Base-by-base conservation (phyloP, 805 yeast genomes). In the Yamadazyma sp. region DNA sequence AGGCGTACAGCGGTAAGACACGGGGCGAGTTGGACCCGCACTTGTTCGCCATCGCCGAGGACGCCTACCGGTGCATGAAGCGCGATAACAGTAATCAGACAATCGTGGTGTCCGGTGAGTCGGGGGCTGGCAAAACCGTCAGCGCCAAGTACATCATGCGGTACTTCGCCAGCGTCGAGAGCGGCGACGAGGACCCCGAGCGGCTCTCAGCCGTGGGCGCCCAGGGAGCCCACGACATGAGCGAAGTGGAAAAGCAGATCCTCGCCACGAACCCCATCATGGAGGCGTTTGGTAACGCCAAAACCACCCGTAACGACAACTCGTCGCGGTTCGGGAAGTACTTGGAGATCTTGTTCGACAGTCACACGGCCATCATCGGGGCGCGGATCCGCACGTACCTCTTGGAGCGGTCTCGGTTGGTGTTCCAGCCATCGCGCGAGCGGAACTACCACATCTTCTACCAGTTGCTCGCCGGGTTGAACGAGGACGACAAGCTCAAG, bases 211-310 rank as follows among this genome's bases (percentile, higher is more conserved):
- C n/a, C 13, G 15, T 19, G 6, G 35, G 28, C 24, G 47, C 56
- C 23, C 66, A 64, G 30, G 56, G 59, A 36, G 62, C 67, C 48
- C 47, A 71, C 24, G 91, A 87, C 48, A 83, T 91, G 83, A 84
- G 95, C 20, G 84, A 83, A 45, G 91, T 91, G 18, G 99, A 91
- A 64, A 84, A 85, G 56, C 95, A 87, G 65, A 91, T 91, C 40
- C 74, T 91, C 54, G 98, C 99, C 10, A 93, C 98, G 0, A 91
- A 91, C 58, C 98, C 98, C 3, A 84, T 93, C 52, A 84, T 93
- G 83, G 99, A 93, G 67, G 93, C 98, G 0, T 93, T 93, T 63
- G 99, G 99, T 71, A 93, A 95, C 62, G 98, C 99, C 6, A 91
- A 91, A 59, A 91, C 99, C 2, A 84, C 96, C 13, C 82, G 99